Base-by-base conservation (phyloP, 2,329 filamentous ascomycete species). In the Achaetomium macrosporum region DNA sequence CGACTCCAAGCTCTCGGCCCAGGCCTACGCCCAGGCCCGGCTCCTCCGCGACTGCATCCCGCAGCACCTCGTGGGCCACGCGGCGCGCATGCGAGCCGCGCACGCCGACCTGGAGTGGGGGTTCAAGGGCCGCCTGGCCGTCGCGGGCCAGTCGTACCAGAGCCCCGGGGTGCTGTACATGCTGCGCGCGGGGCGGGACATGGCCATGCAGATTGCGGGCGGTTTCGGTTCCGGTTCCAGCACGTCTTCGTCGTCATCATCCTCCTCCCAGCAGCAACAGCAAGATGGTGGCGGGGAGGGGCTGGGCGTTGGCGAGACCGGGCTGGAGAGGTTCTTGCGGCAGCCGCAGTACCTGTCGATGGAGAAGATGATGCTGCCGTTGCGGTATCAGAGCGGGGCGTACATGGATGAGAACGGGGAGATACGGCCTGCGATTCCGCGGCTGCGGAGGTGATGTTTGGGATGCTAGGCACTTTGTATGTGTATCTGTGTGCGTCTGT, bases 31-130 rank as follows among this genome's bases (percentile, higher is more conserved):
- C 33, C 73, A 79, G 53, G 84, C 83, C 15, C 79, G 78, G 52
- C 65, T 80, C 43, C 77, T 76, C 57, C 66, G 73, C 54, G 77
- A 93, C 57, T 95, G 90, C 65, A 93, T 99, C 59, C 92, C 93
- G 11, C 93, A 99, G 71, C 95, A 95, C 68, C 79, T 77, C 0
- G 84, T 96, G 1, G 90, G 90, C 35, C 92, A 97, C 68, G 70
- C 79, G 25, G 68, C 73, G 9, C 77, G 80, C 54, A 81, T 95
- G 73, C 70, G 69, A 19, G 65, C 67, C 2, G 79, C 84, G 1
- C 76, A 84, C 61, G 62, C 69, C 2, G 73, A 84, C 48, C 73
- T 89, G 5, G 64, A 69, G 31, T 55, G 71, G 3, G 69, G 73
- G 5, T 95, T 84, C 66, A 67, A 75, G 9, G 83, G 85, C 13